Evolutionary conservation across 2,329 filamentous ascomycete genomes (phyloP), one percentile per base, ranked within the genome.

Genomic region (Aspergillus amoenus): DNA sequence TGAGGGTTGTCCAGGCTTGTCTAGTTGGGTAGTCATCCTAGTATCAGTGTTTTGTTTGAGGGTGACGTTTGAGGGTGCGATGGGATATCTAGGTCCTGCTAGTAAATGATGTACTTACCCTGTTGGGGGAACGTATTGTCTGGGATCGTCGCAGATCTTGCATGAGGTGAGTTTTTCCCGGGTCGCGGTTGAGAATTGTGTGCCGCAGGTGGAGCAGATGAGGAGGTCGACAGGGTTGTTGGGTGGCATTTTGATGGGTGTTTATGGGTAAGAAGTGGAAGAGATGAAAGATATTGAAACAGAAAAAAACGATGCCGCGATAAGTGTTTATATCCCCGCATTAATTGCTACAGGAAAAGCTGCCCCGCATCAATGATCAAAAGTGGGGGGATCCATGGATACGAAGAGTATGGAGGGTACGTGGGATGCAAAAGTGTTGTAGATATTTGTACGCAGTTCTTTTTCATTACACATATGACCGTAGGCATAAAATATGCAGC

Each of bases 71-170:
- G 9, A 9, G 27, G 27, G 27, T 30, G 27, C 27, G 8, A 30
- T 30, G 27, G 27, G 9, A 30, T 30, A 17, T 6, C 32, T 4
- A n/a, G 39, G 24, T n/a, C 12, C 21, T 3, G 21, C 21, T 21
- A 8, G 22, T 37, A n/a, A 41, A 24, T 15, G 55, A 3, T 27
- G n/a, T 17, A 51, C 54, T 37, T 54, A 70, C 68, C 68, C 68
- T 24, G 62, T 59, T 37, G 64, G 54, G 34, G 68, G 64, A 24
- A 70, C 60, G 42, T 66, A 71, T 64, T 71, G 68, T 11, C 68
- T 62, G 4, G 68, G 68, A 55, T 71, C 68, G 61, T 71, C 68
- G 56, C 68, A 71, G 53, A 71, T 66, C 46, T 66, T 64, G 59
- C 68, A 71, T 13, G 67, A 62, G n/a, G 61, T 47, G 34, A 56